phyloP scores from a whole-genome alignment of 192 early-diverging fungal species.

The Coemansia aciculifera region DNA sequence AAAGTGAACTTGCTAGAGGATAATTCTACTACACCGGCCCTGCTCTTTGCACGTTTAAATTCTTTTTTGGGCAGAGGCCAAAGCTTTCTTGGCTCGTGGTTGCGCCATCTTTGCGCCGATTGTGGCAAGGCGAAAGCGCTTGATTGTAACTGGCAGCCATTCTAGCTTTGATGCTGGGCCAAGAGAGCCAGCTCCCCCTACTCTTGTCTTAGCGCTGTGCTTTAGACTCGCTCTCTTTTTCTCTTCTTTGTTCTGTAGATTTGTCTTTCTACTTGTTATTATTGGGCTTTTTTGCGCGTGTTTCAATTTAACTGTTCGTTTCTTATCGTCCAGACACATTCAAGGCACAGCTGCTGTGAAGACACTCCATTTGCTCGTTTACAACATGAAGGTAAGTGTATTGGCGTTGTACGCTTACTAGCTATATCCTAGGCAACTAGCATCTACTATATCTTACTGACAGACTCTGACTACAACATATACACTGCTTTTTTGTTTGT shows the following conservation, averaged over 20 bases:
- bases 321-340: neutral
- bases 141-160: neutral
- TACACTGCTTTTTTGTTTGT: neutral
- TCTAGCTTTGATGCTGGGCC: neutral
- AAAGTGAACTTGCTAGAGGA: neutral
- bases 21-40: neutral
- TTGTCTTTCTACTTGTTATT: neutral
- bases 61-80: neutral
- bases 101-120: neutral
- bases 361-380: neutral
- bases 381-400: slow-evolving; percentile 2
- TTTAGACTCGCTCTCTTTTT: neutral
- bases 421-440: neutral
- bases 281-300: neutral
- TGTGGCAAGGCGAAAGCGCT: neutral
- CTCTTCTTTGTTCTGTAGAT: neutral
- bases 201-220: neutral
- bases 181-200: neutral
- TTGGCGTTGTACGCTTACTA: neutral
- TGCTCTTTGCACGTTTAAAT: too few species aligned
- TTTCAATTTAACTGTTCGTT: slow-evolving; percentile 5
- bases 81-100: neutral
- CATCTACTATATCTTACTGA: neutral
- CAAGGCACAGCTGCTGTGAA: neutral
- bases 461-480: neutral